Percentiles rank a stretch among this genome's conserved stretches.
Evolutionary conservation across 371 early-diverging fungal species (phyloP).

Genomic region (Cokeromyces recurvatus): DNA sequence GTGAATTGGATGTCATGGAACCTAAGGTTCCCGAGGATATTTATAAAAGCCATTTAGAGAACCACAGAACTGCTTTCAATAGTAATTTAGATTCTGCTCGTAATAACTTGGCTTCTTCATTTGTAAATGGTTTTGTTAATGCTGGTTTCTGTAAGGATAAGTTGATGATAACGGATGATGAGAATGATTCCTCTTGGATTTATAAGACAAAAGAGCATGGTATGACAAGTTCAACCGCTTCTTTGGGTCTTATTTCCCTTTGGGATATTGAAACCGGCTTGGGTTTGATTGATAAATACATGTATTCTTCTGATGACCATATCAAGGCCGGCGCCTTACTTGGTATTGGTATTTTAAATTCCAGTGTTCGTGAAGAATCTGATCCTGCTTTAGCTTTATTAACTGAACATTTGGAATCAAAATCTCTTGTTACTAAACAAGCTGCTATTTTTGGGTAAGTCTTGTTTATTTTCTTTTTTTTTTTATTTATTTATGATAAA

Average conservation of each 20-base stretch:
- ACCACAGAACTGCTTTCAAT: constrained; percentile 62
- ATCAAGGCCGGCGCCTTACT: constrained; percentile 96
- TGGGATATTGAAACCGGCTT: constrained; percentile 95
- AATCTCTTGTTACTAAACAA: constrained; percentile 44
- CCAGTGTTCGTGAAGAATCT: constrained; percentile 85
- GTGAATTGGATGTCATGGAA: constrained; percentile 92
- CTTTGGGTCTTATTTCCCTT: constrained; percentile 84
- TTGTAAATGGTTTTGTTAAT: constrained; percentile 98
- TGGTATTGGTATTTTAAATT: constrained; percentile 89
- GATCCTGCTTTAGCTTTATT: constrained; percentile 94
- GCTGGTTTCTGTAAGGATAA: constrained; percentile 95
- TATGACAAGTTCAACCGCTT: constrained; percentile 94
- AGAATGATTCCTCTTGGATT: constrained; percentile 75
- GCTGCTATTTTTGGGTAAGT: constrained; percentile 70
- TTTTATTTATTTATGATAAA: too few relatives aligned
- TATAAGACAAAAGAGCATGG: constrained; percentile 96
- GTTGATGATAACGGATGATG: constrained; percentile 75
- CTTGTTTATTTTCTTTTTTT: too few relatives aligned
- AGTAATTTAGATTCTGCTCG: constrained; percentile 88
- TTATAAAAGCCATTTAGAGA: constrained; percentile 95
- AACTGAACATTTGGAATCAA: constrained; percentile 73
- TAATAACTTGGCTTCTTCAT: constrained; percentile 93
- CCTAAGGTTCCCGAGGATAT: constrained; percentile 96
- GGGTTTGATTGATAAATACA: constrained; percentile 88
- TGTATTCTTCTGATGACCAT: constrained; percentile 83